phyloP scores from a whole-genome alignment of 192 early-diverging fungal genomes.

The Linnemannia hyalina region DNA sequence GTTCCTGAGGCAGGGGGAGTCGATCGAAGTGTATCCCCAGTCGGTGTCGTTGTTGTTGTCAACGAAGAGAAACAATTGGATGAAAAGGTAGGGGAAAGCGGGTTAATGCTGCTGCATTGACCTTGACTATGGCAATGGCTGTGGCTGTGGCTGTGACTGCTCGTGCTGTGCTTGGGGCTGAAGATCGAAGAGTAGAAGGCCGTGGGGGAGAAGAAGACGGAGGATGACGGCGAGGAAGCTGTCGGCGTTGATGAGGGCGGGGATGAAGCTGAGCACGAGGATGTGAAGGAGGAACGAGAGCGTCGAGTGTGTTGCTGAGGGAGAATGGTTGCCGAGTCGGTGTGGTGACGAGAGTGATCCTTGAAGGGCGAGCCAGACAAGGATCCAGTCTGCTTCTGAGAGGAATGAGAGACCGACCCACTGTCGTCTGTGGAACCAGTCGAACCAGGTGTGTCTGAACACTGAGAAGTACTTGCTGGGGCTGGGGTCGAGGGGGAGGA shows the following conservation, averaged over 20 bases:
- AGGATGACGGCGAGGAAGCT: not conserved
- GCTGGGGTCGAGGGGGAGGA: not conserved
- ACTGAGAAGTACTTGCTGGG: not conserved
- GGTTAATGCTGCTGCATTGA: slow-evolving; percentile 2
- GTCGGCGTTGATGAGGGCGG: slow-evolving; percentile 14
- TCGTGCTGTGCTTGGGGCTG: slow-evolving; percentile 9
- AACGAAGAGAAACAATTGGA: slow-evolving; percentile 2
- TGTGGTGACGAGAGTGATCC: slow-evolving; percentile 32
- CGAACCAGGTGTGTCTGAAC: not conserved
- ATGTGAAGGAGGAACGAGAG: slow-evolving; percentile 20
- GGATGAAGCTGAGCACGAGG: slow-evolving; percentile 19
- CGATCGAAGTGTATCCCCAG: not conserved
- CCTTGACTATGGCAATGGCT: not conserved
- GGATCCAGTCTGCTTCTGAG: not conserved
- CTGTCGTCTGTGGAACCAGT: not conserved
- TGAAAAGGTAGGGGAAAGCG: not conserved
- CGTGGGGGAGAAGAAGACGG: slow-evolving; percentile 10
- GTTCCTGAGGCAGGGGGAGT: not conserved
- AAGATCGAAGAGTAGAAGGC: slow-evolving; percentile 30
- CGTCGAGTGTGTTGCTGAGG: slow-evolving; percentile 9
- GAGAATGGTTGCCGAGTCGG: slow-evolving; percentile 12
- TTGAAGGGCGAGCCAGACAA: slow-evolving; percentile 2
- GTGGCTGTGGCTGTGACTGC: slow-evolving; percentile 3
- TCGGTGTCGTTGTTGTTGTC: not conserved
- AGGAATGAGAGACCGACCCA: slow-evolving; percentile 1